These are phyloP conservation scores for Hymenoscyphus fructigenus DNA, from an alignment of 2,329 filamentous ascomycete genomes.

Conservation along the genomic window DNA sequence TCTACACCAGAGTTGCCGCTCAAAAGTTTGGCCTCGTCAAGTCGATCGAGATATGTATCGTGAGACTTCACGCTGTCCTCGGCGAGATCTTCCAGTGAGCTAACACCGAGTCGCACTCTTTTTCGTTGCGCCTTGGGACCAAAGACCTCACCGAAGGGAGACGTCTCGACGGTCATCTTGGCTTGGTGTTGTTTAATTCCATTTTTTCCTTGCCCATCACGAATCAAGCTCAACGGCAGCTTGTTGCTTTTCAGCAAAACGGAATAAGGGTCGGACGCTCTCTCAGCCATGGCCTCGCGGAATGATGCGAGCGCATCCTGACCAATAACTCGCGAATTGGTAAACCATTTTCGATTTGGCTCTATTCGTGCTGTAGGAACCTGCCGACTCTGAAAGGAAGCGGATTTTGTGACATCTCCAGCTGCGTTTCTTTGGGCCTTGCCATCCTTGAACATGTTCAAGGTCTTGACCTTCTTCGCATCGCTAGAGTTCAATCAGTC, in stretches of 20 bases:
- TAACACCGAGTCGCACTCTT: conserved; percentile 82
- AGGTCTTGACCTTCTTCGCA: conserved; percentile 83
- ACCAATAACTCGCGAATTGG: conserved; percentile 84
- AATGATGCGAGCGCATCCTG: conserved; percentile 87
- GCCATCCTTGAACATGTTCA: conserved; percentile 90
- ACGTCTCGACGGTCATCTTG: conserved; percentile 87
- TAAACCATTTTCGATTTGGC: conserved; percentile 97
- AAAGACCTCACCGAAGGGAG: conserved; percentile 85
- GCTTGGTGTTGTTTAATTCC: conserved; percentile 90
- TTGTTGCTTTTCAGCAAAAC: conserved; percentile 98
- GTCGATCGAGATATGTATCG: conserved; percentile 75
- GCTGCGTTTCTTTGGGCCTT: conserved; percentile 77
- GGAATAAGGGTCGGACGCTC: conserved; percentile 85
- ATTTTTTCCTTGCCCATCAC: conserved; percentile 73
- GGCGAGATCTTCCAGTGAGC: conserved; percentile 78
- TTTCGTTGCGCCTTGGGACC: conserved; percentile 93
- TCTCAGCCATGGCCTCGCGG: conserved; percentile 87
- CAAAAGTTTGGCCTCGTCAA: conserved; percentile 75
- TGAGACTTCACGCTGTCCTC: conserved; percentile 78
- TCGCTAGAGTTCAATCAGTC: conserved; percentile 38
- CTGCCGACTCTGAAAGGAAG: conserved; percentile 80
- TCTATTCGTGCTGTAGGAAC: conserved; percentile 83
- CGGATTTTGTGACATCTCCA: conserved; percentile 82
- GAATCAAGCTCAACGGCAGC: conserved; percentile 90
- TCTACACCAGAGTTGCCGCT: conserved; percentile 65